Percentiles rank a stretch among this genome's conserved stretches.
These are phyloP conservation scores for Boletus tylopilopsis DNA, from an alignment of 768 basidiomycete genomes.

Conservation along the genomic window DNA sequence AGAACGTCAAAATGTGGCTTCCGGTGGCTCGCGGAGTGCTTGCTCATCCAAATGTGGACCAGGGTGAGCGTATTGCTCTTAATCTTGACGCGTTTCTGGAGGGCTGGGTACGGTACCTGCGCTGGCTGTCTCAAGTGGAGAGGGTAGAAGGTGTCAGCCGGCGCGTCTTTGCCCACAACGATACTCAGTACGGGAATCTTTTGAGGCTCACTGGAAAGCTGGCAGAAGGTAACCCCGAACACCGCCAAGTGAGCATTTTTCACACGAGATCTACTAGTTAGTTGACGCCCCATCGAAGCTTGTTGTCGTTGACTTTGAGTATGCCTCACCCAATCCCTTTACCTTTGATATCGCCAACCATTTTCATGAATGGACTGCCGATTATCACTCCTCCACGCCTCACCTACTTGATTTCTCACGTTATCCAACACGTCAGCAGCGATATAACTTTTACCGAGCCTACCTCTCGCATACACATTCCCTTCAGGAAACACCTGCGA, in stretches of 20 bases:
- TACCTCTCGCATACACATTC: conserved; percentile 62
- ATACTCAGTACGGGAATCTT: conserved; percentile 94
- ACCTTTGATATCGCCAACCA: conserved; percentile 97
- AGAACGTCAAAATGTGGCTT: conserved; percentile 73
- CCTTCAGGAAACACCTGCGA: conserved; percentile 17
- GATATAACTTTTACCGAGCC: conserved; percentile 79
- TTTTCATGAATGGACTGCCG: conserved; percentile 95
- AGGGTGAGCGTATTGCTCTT: conserved; percentile 47
- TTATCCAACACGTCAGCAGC: conserved; percentile 73
- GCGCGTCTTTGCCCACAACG: conserved; percentile 88
- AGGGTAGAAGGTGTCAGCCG: conserved; percentile 54
- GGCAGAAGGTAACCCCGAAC: conserved; percentile 58
- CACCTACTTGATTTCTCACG: conserved; percentile 57
- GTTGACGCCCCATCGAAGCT: conserved; percentile 49
- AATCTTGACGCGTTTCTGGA: conserved; percentile 60
- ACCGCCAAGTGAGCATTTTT: conserved; percentile 60
- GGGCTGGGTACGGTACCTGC: conserved; percentile 66
- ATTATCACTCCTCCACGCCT: conserved; percentile 74
- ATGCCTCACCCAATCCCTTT: conserved; percentile 87
- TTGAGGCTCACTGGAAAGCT: conserved; percentile 57
- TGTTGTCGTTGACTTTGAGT: conserved; percentile 97
- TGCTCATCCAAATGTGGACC: conserved; percentile 48
- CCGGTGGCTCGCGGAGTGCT: conserved; percentile 71
- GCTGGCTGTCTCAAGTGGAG: conserved; percentile 65
- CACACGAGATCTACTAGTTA: not conserved